Evolutionary conservation across 2,329 filamentous ascomycete genomes (phyloP).

Genomic region (Coleophoma crateriformis): DNA sequence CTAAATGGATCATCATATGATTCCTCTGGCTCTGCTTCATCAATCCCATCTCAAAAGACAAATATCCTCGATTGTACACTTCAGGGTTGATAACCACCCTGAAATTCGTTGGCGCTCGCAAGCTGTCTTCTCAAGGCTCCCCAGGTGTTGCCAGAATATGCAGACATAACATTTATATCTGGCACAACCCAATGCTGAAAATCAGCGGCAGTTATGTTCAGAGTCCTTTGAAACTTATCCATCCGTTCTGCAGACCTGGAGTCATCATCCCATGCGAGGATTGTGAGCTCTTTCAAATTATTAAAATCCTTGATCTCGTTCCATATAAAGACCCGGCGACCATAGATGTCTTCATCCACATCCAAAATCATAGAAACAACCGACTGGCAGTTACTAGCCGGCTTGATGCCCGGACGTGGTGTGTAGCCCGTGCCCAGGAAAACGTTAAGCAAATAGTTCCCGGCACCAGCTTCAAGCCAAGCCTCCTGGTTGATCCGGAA

Average conservation of each 20-base stretch:
- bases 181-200: conserved; percentile 10
- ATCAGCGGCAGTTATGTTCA: conserved; percentile 1
- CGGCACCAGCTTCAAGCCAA: background rate
- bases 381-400: conserved; percentile 9
- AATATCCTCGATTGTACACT: too few relatives aligned
- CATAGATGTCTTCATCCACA: conserved; percentile 10
- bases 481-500: background rate
- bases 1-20: too few relatives aligned
- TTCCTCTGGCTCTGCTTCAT: too few relatives aligned
- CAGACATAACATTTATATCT: conserved; percentile 3
- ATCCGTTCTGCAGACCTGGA: conserved; percentile 2
- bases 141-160: conserved; percentile 2
- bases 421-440: conserved; percentile 11
- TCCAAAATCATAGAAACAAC: conserved; percentile 11
- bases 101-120: too few relatives aligned
- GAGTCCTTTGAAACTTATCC: conserved; percentile 3
- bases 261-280: conserved; percentile 10
- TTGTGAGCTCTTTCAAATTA: conserved; percentile 9
- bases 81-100: too few relatives aligned
- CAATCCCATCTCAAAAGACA: too few relatives aligned
- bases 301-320: conserved; percentile 11
- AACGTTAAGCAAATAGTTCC: conserved; percentile 9
- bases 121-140: background rate
- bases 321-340: conserved; percentile 11
- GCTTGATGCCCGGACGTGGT: background rate